Conservation (phyloP, 2,329 filamentous ascomycete species). For the Trichoderma sp. region DNA sequence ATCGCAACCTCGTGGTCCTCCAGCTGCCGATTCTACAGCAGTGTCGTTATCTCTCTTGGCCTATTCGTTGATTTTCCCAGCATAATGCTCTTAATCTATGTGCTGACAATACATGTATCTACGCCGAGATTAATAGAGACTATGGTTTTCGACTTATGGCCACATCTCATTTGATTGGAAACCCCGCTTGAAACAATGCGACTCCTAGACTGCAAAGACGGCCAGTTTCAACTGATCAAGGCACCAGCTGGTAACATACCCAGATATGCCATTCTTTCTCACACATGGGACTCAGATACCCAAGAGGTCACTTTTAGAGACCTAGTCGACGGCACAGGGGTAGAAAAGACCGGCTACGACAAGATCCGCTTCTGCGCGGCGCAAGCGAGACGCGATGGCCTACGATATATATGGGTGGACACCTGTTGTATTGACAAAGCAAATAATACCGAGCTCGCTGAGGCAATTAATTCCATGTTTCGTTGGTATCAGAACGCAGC, state of each 20-base stretch:
- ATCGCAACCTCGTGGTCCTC: neutral
- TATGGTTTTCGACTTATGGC: neutral
- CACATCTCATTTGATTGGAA: neutral
- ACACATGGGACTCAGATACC: slow-evolving; percentile 18
- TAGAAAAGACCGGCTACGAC: slow-evolving; percentile 22
- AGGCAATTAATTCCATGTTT: slow-evolving; percentile 20
- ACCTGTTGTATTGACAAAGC: slow-evolving; percentile 23
- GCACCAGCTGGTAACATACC: neutral
- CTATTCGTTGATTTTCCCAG: neutral
- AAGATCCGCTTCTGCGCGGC: slow-evolving; percentile 18
- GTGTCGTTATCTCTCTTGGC: neutral
- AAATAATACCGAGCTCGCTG: slow-evolving; percentile 12
- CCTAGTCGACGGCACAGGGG: neutral
- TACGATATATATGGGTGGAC: slow-evolving; percentile 21
- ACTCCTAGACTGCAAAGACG: neutral
- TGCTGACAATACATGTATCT: neutral
- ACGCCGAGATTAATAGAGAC: neutral
- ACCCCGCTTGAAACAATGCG: neutral
- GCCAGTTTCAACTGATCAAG: neutral
- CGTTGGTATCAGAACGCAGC: slow-evolving; percentile 18
- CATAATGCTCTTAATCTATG: neutral
- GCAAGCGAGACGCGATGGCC: slow-evolving; percentile 20
- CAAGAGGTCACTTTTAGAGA: slow-evolving; percentile 18
- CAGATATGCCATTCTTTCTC: slow-evolving; percentile 21
- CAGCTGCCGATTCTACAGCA: neutral